Evolutionary conservation across 208 protist genomes (phyloP).

Genomic region (Crithidia brevicula): DNA sequence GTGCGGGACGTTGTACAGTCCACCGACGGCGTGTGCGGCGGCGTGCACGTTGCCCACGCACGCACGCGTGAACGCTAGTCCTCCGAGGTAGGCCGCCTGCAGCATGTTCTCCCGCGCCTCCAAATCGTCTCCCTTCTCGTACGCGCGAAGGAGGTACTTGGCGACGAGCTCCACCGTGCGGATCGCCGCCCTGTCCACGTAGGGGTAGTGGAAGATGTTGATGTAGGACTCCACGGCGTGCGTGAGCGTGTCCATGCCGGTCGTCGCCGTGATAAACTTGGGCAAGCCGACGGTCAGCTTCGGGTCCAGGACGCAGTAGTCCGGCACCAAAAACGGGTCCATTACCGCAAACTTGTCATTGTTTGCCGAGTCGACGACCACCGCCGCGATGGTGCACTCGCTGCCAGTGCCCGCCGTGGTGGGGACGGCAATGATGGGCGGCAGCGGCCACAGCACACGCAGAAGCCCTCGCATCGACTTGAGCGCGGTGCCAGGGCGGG

Average conservation of each 20-base stretch:
- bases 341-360: constrained; percentile 73
- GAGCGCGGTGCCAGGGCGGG: constrained; percentile 51
- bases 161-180: constrained; percentile 55
- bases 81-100: constrained; percentile 75
- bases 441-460: constrained; percentile 49
- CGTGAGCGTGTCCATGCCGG: constrained; percentile 86
- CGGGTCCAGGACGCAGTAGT: constrained; percentile 81
- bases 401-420: constrained; percentile 90
- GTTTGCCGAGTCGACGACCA: constrained; percentile 52
- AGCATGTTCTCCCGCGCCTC: constrained; percentile 75
- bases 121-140: constrained; percentile 50
- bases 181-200: constrained; percentile 52
- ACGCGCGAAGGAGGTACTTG: constrained; percentile 51
- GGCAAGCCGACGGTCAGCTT: constrained; percentile 73
- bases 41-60: constrained; percentile 90
- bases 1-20: constrained; percentile 79
- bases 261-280: constrained; percentile 75
- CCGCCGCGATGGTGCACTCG: constrained; percentile 84
- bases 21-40: constrained; percentile 77
- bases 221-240: constrained; percentile 85
- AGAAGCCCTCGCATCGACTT: constrained; percentile 49
- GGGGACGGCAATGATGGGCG: constrained; percentile 67
- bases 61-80: constrained; percentile 85
- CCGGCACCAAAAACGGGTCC: constrained; percentile 64
- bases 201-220: constrained; percentile 49